Evolutionary conservation across 805 yeast species (phyloP), one percentile per base, ranked within the genome.

Genomic region (Saccharomycopsis sp.): DNA sequence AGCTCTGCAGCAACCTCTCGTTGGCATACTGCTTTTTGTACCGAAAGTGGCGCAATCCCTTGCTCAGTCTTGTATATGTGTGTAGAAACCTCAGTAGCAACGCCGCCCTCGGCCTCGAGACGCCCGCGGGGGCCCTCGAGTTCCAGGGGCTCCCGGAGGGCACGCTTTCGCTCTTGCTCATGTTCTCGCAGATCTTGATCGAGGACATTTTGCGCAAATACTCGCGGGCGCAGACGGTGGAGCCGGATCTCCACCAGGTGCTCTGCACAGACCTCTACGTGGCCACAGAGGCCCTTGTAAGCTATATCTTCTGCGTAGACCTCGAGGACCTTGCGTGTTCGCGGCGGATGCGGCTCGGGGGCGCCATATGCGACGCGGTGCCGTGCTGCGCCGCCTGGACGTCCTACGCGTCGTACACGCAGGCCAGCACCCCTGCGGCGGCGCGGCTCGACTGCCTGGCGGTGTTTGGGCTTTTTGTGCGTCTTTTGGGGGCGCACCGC

Each of bases 1-100:
- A 87, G 64, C 67, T 87, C 54, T 68, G 86, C 54, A 78, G 87
- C 4, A 79, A 82, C 53, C 64, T 84, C 34, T 74, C 84, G 2
- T 65, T 80, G 37, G 65, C 81, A 2, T 85, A 73, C 67, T 68
- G 76, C 37, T 68, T 71, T 52, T 69, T 74, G 57, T 71, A 70
- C 48, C 57, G 64, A 1, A 53, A 59, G 2, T 80, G 83, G 79
- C 51, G 56, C 3, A 64, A 74, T 53, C 83, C 84, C 1, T 56
- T 80, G 29, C 41, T 63, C 1, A 60, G 73, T 1, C 40, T 74
- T 18, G 48, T 66, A 3, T 59, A 56, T 41, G 58, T 64, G 15
- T 7, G 37, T 29, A 37, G 51, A 29, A 47, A 52, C 18, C 24
- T 56, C 14, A 2, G 24, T 2, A n/a, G 60, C 1, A 59, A 62